These are phyloP conservation scores for Phoma sp. DNA, from an alignment of 2,329 filamentous ascomycete genomes.

Conservation along the genomic window DNA sequence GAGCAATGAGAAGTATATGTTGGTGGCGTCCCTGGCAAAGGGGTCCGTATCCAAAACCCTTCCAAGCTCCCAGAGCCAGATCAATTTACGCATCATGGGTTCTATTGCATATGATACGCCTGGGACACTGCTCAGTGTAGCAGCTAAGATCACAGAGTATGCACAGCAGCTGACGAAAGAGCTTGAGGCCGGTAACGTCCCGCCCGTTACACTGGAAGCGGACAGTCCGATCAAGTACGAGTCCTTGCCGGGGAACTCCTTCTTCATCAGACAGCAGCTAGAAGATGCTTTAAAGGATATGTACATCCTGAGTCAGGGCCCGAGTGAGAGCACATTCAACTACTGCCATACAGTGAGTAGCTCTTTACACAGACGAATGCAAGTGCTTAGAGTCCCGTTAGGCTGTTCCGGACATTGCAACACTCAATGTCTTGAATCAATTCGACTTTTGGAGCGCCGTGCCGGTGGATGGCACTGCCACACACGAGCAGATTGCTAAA, in stretches of 20 bases:
- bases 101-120: conserved; percentile 22
- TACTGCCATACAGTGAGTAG: conserved; percentile 36
- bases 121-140: conserved; percentile 52
- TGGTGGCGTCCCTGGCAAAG: background rate
- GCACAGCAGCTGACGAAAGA: conserved; percentile 50
- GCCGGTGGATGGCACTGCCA: conserved; percentile 55
- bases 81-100: conserved; percentile 18
- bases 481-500: conserved; percentile 41
- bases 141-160: conserved; percentile 55
- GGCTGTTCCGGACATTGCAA: conserved; percentile 54
- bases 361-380: no score
- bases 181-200: conserved; percentile 53
- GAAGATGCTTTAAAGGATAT: conserved; percentile 56
- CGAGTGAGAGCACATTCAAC: conserved; percentile 58
- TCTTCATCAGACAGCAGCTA: conserved; percentile 53
- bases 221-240: conserved; percentile 53
- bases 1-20: background rate
- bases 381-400: conserved; percentile 18
- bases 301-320: conserved; percentile 55
- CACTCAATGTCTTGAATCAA: conserved; percentile 57
- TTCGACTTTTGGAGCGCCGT: conserved; percentile 62
- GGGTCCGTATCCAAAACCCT: no score
- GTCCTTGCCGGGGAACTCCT: conserved; percentile 52
- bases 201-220: conserved; percentile 51
- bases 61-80: no score